These are phyloP conservation scores for Carnegiea gigantea DNA, from an alignment of 179 eudicot species.

Conservation along the genomic window DNA sequence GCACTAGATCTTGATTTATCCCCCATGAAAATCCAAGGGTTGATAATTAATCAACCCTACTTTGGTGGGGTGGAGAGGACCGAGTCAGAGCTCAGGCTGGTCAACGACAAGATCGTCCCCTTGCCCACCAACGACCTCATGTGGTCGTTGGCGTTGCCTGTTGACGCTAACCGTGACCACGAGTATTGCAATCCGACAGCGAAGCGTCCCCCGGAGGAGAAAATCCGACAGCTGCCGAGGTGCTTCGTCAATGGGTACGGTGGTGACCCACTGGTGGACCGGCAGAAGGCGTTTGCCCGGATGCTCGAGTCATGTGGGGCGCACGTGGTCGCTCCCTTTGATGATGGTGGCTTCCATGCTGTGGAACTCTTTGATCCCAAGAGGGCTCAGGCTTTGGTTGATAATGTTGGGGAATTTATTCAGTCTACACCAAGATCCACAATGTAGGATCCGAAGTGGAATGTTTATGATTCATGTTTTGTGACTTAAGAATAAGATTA, in stretches of 20 bases:
- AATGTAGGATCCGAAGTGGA: background rate
- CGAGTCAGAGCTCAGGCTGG: conserved; percentile 42
- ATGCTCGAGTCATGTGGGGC: conserved; percentile 62
- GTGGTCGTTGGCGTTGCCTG: conserved; percentile 75
- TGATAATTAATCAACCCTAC: conserved; percentile 63
- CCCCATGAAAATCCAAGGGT: conserved; percentile 65
- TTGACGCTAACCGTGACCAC: conserved; percentile 59
- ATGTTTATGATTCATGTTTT: background rate
- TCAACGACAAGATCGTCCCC: conserved; percentile 46
- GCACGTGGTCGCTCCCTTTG: conserved; percentile 43
- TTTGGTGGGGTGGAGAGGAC: conserved; percentile 63
- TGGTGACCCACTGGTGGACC: conserved; percentile 68
- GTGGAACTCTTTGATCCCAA: conserved; percentile 58
- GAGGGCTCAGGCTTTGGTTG: conserved; percentile 41
- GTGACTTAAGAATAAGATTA: background rate
- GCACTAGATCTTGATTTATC: conserved; percentile 44
- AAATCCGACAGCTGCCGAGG: conserved; percentile 56
- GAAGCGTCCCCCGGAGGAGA: conserved; percentile 16
- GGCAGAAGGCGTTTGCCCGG: conserved; percentile 54
- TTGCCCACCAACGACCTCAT: conserved; percentile 50
- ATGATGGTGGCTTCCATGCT: conserved; percentile 61
- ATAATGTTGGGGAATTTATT: conserved; percentile 44
- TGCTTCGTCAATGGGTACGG: conserved; percentile 53
- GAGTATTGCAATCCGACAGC: conserved; percentile 54
- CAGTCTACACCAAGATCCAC: conserved; percentile 19